phyloP scores from a whole-genome alignment of 768 basidiomycete genomes.

The Mycena albidolilacea region DNA sequence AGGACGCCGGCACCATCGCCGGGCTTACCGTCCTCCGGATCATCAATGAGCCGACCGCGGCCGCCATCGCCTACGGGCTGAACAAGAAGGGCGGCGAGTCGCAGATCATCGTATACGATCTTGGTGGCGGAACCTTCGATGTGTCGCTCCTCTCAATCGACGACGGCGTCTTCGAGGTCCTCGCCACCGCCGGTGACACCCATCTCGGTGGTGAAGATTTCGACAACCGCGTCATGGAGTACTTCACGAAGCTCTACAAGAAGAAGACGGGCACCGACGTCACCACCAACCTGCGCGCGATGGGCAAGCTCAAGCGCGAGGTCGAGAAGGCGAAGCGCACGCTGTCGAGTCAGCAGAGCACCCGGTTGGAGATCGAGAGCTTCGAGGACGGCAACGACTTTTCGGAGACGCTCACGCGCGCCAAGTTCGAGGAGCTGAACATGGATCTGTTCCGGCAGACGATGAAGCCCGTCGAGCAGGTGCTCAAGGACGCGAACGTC shows the following conservation, averaged over 20 bases:
- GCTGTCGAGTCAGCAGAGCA: conserved; percentile 89
- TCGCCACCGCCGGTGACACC: conserved; percentile 94
- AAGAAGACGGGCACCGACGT: conserved; percentile 93
- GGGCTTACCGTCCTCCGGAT: conserved; percentile 96
- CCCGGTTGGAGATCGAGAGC: conserved; percentile 94
- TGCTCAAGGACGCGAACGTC: conserved; percentile 96
- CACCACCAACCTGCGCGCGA: conserved; percentile 81
- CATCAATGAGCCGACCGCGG: conserved; percentile 98
- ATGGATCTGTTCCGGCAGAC: conserved; percentile 99
- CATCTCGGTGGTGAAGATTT: conserved; percentile 98
- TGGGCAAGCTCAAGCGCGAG: conserved; percentile 94
- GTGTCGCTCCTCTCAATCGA: conserved; percentile 96
- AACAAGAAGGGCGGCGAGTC: conserved; percentile 96
- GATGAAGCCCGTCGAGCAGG: conserved; percentile 99
- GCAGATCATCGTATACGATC: conserved; percentile 98
- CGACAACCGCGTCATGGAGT: conserved; percentile 93
- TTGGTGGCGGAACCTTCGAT: conserved; percentile 99
- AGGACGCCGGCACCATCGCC: conserved; percentile 96
- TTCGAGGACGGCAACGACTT: conserved; percentile 98
- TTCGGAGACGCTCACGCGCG: conserved; percentile 95
- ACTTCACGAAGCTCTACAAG: conserved; percentile 92
- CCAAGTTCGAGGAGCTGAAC: conserved; percentile 99
- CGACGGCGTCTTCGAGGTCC: conserved; percentile 92
- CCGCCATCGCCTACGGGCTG: conserved; percentile 98
- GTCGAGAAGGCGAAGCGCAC: conserved; percentile 98